Evolutionary conservation across 805 yeast genomes (phyloP), one percentile per base, ranked within the genome.

Genomic region (Saccharomycopsis oosterbeekiorum): DNA sequence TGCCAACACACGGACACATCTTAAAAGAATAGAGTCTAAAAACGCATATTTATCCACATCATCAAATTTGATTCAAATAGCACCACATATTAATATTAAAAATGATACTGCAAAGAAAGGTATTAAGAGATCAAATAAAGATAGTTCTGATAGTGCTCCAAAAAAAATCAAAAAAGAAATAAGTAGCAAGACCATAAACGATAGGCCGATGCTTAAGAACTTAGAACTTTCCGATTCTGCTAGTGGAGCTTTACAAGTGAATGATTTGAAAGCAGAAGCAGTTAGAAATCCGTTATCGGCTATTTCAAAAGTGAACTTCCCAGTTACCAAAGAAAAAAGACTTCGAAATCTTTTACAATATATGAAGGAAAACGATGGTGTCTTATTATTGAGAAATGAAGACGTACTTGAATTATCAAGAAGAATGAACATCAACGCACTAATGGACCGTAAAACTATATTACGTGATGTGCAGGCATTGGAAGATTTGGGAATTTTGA

Each of bases 391-490:
- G 8, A 56, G 59, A 19, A 26, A 14, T 8, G 39, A 54, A 21
- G 43, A 26, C 17, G 19, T 24, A 55, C 56, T 19, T 55, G 36
- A 34, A 17, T 26, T 15, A 34, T 37, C 24, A 37, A 17, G 37
- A 21, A 21, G 40, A 50, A 29, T 42, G 43, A 19, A 26, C 2
- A 47, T 43, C 15, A 36, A 34, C 8, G 9, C 21, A n/a, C 6
- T 39, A 14, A 15, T 56, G 21, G 63, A 60, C 24, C 54, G 59
- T 14, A 60, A 58, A 42, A 60, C 63, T 1, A 9, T 60, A 8
- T 29, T 36, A 6, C 37, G 63, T 29, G 58, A 57, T 29, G 34
- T 58, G n/a, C 34, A 42, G 15, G 39, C 36, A 2, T 57, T 60
- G n/a, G 34, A 17, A 14, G 47, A 56, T 9, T 47, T 47, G 10